These are phyloP conservation scores for Populus nigra DNA, from an alignment of 345 rosid species.

Conservation along the genomic window DNA sequence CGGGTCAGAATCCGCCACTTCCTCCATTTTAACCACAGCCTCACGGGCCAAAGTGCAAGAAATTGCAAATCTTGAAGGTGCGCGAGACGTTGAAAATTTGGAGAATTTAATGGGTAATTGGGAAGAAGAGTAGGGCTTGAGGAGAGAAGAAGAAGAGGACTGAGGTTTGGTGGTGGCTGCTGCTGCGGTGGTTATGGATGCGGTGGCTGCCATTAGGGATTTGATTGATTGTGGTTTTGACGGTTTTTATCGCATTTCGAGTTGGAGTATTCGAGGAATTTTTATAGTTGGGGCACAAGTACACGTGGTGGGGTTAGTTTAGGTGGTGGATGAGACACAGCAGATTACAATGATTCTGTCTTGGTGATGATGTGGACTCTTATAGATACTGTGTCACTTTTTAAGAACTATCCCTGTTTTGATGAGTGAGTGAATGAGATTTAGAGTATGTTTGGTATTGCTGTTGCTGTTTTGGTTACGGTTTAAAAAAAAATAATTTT, in stretches of 20 bases:
- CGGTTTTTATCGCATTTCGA: background rate
- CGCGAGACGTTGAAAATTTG: conserved; percentile 19
- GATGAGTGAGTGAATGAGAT: too few relatives aligned
- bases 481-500: too few relatives aligned
- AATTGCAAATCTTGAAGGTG: conserved; percentile 29
- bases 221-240: background rate
- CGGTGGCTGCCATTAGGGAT: conserved; percentile 2
- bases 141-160: conserved; percentile 3
- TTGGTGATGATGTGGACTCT: too few relatives aligned
- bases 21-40: conserved; percentile 39
- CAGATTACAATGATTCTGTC: too few relatives aligned
- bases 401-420: too few relatives aligned
- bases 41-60: conserved; percentile 54
- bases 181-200: background rate
- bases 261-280: background rate
- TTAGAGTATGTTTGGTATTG: too few relatives aligned
- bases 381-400: too few relatives aligned
- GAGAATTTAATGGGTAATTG: background rate
- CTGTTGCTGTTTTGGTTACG: too few relatives aligned
- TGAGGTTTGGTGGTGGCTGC: background rate
- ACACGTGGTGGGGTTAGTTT: background rate
- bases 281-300: background rate
- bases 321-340: too few relatives aligned
- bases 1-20: conserved; percentile 30
- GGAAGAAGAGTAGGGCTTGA: background rate